A percentile compares a stretch with the other conserved stretches of the same genome.
Conservation (phyloP, 2,329 filamentous ascomycete species). For the Neofusicoccum parvum region DNA sequence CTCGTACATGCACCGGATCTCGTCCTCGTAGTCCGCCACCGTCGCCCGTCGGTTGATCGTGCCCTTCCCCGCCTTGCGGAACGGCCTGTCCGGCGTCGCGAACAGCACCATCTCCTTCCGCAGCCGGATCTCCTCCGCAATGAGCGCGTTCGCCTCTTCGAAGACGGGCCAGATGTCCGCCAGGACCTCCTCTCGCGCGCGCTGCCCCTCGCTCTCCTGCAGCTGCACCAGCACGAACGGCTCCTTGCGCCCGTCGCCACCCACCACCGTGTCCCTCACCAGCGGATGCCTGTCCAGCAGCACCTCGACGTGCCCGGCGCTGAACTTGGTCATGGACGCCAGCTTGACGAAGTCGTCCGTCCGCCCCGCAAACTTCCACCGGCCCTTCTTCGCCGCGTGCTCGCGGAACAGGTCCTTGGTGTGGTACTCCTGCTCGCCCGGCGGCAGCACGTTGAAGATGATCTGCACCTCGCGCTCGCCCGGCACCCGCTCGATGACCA, state of each 20-base stretch:
- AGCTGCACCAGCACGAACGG: conserved; percentile 28
- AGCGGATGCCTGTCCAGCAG: conserved; percentile 24
- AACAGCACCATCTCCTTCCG: conserved; percentile 6
- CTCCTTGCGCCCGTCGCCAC: neutral
- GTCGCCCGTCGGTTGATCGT: conserved; percentile 7
- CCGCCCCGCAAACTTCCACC: conserved; percentile 26
- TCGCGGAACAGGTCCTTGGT: conserved; percentile 40
- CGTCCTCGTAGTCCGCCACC: neutral
- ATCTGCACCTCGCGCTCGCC: conserved; percentile 28
- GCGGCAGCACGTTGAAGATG: conserved; percentile 32
- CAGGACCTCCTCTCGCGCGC: neutral
- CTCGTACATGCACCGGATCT: neutral
- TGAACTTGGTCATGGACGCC: conserved; percentile 27
- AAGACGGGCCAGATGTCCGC: conserved; percentile 9
- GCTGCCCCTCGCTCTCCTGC: conserved; percentile 12
- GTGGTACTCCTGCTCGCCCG: conserved; percentile 29
- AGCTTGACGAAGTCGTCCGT: conserved; percentile 31
- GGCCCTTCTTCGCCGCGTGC: conserved; percentile 29
- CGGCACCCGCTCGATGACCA: conserved; percentile 32
- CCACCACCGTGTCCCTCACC: conserved; percentile 20
- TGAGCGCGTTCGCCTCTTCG: conserved; percentile 18
- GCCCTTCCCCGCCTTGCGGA: conserved; percentile 2
- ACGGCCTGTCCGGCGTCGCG: neutral
- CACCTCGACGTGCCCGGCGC: conserved; percentile 26
- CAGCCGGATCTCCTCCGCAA: neutral